These are phyloP conservation scores for Anacardium occidentale DNA, from an alignment of 345 rosid genomes.

Conservation along the genomic window DNA sequence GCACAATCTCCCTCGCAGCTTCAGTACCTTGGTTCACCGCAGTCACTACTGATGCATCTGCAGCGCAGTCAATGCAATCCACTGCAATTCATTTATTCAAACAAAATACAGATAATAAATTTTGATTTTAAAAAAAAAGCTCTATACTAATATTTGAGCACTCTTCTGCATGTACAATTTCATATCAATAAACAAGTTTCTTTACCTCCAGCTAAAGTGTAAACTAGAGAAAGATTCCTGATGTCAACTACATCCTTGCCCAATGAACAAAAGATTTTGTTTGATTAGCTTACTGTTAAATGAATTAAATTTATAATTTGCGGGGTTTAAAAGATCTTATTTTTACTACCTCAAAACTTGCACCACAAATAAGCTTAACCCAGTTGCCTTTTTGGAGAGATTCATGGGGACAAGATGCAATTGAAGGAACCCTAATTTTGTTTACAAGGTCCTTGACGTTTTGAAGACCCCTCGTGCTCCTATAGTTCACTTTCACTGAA, in stretches of 20 bases:
- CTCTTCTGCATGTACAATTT: background rate
- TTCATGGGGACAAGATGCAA: constrained; percentile 38
- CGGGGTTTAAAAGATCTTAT: background rate
- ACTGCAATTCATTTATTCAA: constrained; percentile 34
- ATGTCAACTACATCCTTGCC: constrained; percentile 55
- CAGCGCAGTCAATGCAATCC: constrained; percentile 71
- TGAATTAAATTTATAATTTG: background rate
- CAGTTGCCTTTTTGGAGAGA: constrained; percentile 56
- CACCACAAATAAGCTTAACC: constrained; percentile 73
- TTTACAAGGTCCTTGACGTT: constrained; percentile 35
- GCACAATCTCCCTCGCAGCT: constrained; percentile 41
- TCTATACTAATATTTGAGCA: background rate
- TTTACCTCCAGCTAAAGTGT: constrained; percentile 62
- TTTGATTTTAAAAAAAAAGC: background rate
- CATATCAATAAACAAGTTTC: background rate
- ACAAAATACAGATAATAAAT: background rate
- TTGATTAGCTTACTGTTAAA: background rate
- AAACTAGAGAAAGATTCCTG: constrained; percentile 62
- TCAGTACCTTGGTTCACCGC: constrained; percentile 61
- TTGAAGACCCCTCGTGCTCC: constrained; percentile 25
- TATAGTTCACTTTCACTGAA: constrained; percentile 21
- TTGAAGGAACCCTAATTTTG: constrained; percentile 36
- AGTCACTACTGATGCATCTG: constrained; percentile 55
- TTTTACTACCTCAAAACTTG: constrained; percentile 60
- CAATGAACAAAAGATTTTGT: background rate